These are phyloP conservation scores for Cytospora mali DNA, from an alignment of 2,329 filamentous ascomycete species.

Conservation along the genomic window DNA sequence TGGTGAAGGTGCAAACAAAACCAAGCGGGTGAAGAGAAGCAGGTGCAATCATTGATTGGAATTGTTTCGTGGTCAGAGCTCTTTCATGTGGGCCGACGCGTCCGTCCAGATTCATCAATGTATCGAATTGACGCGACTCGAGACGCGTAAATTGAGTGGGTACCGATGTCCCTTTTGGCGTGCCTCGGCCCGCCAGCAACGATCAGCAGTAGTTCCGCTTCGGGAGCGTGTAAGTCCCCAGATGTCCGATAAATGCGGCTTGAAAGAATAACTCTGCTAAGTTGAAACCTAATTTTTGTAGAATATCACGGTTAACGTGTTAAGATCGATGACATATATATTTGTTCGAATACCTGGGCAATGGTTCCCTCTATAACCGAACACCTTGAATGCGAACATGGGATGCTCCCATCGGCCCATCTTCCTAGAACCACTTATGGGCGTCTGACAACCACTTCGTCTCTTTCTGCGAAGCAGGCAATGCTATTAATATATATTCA, in stretches of 20 bases:
- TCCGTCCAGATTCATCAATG: background rate
- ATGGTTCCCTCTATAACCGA: background rate
- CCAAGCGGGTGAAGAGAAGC: background rate
- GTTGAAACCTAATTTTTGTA: too few species aligned
- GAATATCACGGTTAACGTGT: too few species aligned
- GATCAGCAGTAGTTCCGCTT: background rate
- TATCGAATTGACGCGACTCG: background rate
- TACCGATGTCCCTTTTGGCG: background rate
- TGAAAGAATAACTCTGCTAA: background rate
- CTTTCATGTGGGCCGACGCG: conserved; percentile 1
- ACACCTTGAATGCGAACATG: background rate
- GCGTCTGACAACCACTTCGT: too few species aligned
- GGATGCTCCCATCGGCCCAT: background rate
- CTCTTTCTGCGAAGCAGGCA: too few species aligned
- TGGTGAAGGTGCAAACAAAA: conserved; percentile 9
- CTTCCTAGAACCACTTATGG: too few species aligned
- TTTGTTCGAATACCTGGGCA: background rate
- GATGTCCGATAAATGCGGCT: background rate
- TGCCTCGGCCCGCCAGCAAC: conserved; percentile 17
- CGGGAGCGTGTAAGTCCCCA: background rate
- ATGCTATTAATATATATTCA: too few species aligned
- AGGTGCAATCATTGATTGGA: background rate
- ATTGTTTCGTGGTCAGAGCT: background rate
- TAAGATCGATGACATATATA: too few species aligned
- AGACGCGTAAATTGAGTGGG: conserved; percentile 11